phyloP scores from a whole-genome alignment of 129 eudicot genomes.

The Mikania micrantha region DNA sequence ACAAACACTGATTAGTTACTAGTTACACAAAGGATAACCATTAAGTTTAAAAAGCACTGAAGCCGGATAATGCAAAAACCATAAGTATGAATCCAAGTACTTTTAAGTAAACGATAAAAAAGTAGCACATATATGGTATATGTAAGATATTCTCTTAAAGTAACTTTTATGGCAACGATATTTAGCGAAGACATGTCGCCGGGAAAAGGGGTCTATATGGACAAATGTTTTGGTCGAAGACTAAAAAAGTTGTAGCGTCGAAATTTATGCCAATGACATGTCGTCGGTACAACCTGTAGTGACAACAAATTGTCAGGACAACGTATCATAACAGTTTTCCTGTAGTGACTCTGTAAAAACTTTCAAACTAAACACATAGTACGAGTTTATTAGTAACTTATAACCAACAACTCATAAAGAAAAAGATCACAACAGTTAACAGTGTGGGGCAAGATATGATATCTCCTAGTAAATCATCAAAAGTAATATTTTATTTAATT shows the following conservation, averaged over 20 bases:
- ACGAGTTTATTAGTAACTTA: background rate
- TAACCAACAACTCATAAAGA: background rate
- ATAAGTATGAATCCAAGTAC: background rate
- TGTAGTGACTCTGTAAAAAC: too few relatives aligned
- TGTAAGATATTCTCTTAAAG: background rate
- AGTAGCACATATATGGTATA: background rate
- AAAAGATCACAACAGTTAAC: background rate
- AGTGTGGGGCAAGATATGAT: background rate
- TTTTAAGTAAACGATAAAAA: background rate
- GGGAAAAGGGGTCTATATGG: too few relatives aligned
- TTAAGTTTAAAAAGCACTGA: background rate
- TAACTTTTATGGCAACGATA: too few relatives aligned
- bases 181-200: too few relatives aligned
- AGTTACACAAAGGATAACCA: constrained; percentile 3
- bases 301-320: too few relatives aligned
- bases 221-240: too few relatives aligned
- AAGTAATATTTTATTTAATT: too few relatives aligned
- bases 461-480: background rate
- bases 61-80: background rate
- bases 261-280: too few relatives aligned
- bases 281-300: too few relatives aligned
- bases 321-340: too few relatives aligned
- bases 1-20: constrained; percentile 7
- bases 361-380: background rate
- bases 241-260: too few relatives aligned